Base-by-base conservation (phyloP, 768 basidiomycete species). In the Kwoniella heveanensis region DNA sequence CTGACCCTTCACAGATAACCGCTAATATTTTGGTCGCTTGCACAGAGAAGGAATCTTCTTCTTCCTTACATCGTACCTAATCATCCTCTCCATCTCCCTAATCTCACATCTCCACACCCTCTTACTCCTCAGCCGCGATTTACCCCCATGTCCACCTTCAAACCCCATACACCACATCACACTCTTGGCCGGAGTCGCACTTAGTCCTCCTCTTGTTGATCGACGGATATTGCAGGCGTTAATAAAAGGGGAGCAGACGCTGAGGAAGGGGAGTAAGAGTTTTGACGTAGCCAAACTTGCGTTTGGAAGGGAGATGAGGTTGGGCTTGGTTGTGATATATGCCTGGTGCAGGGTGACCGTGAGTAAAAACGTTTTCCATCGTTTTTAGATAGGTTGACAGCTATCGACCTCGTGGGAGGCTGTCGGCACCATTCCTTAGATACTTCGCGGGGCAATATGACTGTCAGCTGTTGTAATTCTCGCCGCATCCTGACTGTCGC, bases 51-150 rank as follows among this genome's bases (percentile, higher is more conserved):
- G 67, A 26, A 49, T 75, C 50, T 79, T 79, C 66, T 79, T 77
- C 64, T 57, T 72, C 51, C 67, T 79, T 19, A 73, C 73, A 3
- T 66, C 73, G 1, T 65, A 77, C 60, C 73, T 79, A 2, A 60
- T 76, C 47, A 64, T 77, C 58, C 66, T 76, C 25, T 57, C 76
- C 5, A 60, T 69, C 1, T 73, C 71, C 2, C 60, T 79, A 9
- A 71, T 77, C 17, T 70, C 74, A 1, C 78, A 79, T 24, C 82
- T 87, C 58, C 85, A 88, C 37, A 82, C 82, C 54, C 76, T 90
- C 39, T 81, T 90, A 56, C 84, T 92, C 49, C 77, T 89, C 65
- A 79, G 90, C 21, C 87, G 94, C 22, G 90, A 52, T n/a, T 53
- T 71, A 25, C 68, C 73, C 4, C 71, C 73, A 10, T 79, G 76